phyloP scores from a whole-genome alignment of 768 basidiomycete species.

The Leccinellum rugosiceps region DNA sequence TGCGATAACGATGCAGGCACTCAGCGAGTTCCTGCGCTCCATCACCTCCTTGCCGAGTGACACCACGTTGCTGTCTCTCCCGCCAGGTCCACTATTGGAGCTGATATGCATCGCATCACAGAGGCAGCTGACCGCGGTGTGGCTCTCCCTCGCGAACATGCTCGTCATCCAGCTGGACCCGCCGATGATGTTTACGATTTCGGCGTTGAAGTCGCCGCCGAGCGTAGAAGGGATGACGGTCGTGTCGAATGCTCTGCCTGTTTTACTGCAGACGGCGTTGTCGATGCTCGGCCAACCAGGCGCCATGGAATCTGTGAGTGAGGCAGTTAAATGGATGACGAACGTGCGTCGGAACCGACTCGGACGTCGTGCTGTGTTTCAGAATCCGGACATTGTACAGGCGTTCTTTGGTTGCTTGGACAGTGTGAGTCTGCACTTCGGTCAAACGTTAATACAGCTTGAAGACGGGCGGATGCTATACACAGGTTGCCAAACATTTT shows the following conservation, averaged over 20 bases:
- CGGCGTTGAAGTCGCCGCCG: constrained; percentile 50
- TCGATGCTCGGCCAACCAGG: constrained; percentile 50
- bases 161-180: constrained; percentile 82
- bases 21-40: constrained; percentile 82
- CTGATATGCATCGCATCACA: constrained; percentile 71
- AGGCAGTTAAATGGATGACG: not conserved
- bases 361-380: not conserved
- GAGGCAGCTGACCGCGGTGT: constrained; percentile 72
- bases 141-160: constrained; percentile 81
- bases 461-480: not conserved
- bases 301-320: constrained; percentile 68
- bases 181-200: constrained; percentile 40
- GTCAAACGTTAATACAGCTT: not conserved
- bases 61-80: constrained; percentile 73
- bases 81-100: constrained; percentile 78
- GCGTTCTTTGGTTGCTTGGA: constrained; percentile 85
- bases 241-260: constrained; percentile 53
- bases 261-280: constrained; percentile 59
- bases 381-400: constrained; percentile 93
- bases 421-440: constrained; percentile 42
- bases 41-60: constrained; percentile 81
- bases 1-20: constrained; percentile 42
- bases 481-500: constrained; percentile 55
- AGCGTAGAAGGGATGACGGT: constrained; percentile 52
- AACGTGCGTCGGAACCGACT: constrained; percentile 6